Base-by-base conservation (phyloP, 1,284 basidiomycete genomes). In the Cutaneotrichosporon sp. region DNA sequence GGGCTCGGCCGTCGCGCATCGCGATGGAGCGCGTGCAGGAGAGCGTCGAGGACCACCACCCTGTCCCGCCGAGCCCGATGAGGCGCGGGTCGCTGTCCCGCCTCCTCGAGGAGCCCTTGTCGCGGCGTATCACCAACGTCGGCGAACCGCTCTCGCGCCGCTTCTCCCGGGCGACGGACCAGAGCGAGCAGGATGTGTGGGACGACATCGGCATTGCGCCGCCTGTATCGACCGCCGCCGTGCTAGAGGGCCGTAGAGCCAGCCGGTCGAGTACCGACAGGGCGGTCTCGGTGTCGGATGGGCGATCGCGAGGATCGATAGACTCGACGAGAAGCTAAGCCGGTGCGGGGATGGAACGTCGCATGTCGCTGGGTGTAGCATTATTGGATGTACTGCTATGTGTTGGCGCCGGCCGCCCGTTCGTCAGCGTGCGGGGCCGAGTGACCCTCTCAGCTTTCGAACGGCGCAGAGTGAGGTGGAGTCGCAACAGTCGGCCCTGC, bases 131-230 rank as follows among this genome's bases (percentile, higher is more conserved):
- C 38, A n/a, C 38, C 18, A 14, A 42, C 38, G 38, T 42, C 38
- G 47, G 47, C 27, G 25, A 50, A 18, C 47, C 47, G 13, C 47
- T 50, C 8, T 7, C 24, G 18, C 47, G 47, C 27, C 47, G 47
- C 18, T 31, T 50, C 18, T 50, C 47, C 14, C 47, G 47, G 27
- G 47, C 47, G 8, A 50, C 47, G 14, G 47, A 50, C 25, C 25
- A 29, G 47, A 50, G 47, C 27, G 47, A 50, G 27, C 24, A 25
- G 14, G 47, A 50, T 27, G 47, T 50, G 8, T 50, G 47, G 47
- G 47, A 50, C 18, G 47, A 50, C 16, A 27, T 50, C 27, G 47
- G 47, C 18, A 29, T 50, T n/a, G 47, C 47, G 27, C 47, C 47
- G 8, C 47, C 47, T 6, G 25, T 29, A n/a, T 50, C 47, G 6